Conservation (phyloP, 2,329 filamentous ascomycete genomes). For the Arachnopeziza araneosa region DNA sequence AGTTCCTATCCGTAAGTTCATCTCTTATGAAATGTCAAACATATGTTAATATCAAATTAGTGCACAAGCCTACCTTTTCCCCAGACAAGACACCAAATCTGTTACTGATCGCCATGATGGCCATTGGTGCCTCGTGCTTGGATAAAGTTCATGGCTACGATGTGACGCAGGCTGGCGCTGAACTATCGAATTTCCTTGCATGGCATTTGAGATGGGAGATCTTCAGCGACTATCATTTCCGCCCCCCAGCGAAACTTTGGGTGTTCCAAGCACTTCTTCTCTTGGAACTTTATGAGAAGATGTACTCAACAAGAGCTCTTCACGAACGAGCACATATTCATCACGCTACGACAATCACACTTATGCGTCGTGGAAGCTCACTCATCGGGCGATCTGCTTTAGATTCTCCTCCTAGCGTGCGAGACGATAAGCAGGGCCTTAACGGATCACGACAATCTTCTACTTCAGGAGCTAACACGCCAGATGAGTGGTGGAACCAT, state of each 20-base stretch:
- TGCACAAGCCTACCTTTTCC: conserved; percentile 91
- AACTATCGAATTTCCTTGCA: conserved; percentile 82
- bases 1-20: conserved; percentile 61
- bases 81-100: conserved; percentile 82
- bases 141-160: conserved; percentile 75
- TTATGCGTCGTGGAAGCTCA: conserved; percentile 91
- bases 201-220: conserved; percentile 93
- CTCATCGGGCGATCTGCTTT: conserved; percentile 79
- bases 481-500: conserved; percentile 89
- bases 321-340: conserved; percentile 96
- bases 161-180: conserved; percentile 69
- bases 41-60: conserved; percentile 20
- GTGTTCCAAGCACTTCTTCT: conserved; percentile 87
- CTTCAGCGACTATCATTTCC: conserved; percentile 85
- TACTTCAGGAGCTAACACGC: conserved; percentile 60
- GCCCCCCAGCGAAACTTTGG: conserved; percentile 94
- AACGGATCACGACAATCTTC: conserved; percentile 56
- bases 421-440: conserved; percentile 37
- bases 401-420: conserved; percentile 74
- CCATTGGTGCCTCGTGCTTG: conserved; percentile 83
- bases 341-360: conserved; percentile 87
- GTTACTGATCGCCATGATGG: conserved; percentile 81
- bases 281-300: conserved; percentile 93
- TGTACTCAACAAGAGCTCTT: conserved; percentile 86
- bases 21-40: background rate